Conservation (phyloP, 78 protist species). For the Dictyostelium firmibasis region DNA sequence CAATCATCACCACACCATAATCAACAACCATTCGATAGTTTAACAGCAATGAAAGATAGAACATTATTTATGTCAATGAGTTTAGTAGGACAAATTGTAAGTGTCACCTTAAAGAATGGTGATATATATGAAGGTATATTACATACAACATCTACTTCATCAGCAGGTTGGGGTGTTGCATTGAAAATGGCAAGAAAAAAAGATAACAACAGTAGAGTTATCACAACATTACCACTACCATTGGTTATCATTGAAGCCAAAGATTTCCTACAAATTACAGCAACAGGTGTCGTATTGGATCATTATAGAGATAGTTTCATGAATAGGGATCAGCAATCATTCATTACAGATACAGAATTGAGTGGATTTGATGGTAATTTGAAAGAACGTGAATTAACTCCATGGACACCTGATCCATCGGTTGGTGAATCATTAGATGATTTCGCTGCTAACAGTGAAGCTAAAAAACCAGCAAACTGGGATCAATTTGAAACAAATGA, state of each 20-base stretch:
- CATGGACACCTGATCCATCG: constrained; percentile 30
- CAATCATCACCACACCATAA: constrained; percentile 28
- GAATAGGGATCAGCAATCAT: not conserved
- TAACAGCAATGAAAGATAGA: constrained; percentile 34
- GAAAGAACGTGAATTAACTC: constrained; percentile 57
- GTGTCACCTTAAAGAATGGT: constrained; percentile 61
- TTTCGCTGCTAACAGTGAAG: not conserved
- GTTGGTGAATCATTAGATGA: constrained; percentile 15
- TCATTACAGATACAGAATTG: constrained; percentile 75
- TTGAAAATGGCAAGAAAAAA: constrained; percentile 73
- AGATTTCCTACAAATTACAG: constrained; percentile 53
- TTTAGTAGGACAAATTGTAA: constrained; percentile 39
- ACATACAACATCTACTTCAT: not conserved
- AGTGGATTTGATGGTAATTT: constrained; percentile 71
- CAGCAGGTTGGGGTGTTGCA: constrained; percentile 53
- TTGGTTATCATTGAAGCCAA: constrained; percentile 45
- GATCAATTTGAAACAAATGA: constrained; percentile 87
- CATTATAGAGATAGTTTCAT: not conserved
- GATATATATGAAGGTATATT: constrained; percentile 77
- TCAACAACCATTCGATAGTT: not conserved
- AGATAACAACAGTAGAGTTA: not conserved
- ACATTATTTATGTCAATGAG: constrained; percentile 30
- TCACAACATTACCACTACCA: constrained; percentile 42
- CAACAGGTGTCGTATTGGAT: constrained; percentile 71
- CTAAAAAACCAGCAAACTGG: constrained; percentile 45